Evolutionary conservation across 2,329 filamentous ascomycete species (phyloP), one percentile per base, ranked within the genome.

Genomic region (Monosporascus ibericus): DNA sequence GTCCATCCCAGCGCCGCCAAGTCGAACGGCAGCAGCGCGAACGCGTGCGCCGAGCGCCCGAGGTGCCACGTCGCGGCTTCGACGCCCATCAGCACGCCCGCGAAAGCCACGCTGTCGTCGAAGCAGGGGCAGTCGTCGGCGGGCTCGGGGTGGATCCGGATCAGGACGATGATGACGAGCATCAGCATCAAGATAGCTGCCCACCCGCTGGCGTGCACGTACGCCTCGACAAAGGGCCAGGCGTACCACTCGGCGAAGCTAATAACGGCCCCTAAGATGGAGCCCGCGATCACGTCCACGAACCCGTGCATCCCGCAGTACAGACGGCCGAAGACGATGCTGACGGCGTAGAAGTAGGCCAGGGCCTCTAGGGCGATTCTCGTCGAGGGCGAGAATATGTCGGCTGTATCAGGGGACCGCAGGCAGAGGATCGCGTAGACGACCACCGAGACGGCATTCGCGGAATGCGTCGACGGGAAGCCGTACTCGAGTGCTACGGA

Each of bases 251-350:
- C 82, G 56, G 82, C 58, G 27, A 80, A 67, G 24, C 78, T 79
- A 57, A 86, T 80, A 49, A 80, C 70, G 11, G 85, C 86, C 34
- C 94, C 94, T 52, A 96, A 78, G 15, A 84, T 62, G 51, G 87
- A 90, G 6, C 94, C 94, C 52, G 94, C 70, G 15, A 94, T 72
- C 24, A 97, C 91, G 69, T 99, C 94, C 44, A 94, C 77, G 71
- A 97, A 96, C 11, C 94, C 94, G 71, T 99, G 94, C 94, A 99
- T 99, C 55, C 94, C 94, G 66, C 94, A 99, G 74, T 99, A 97
- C 37, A 99, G 76, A 20, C 94, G 85, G 6, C 94, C 94, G 56
- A 97, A 75, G 40, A 96, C 81, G 65, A 99, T 97, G 25, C 92
- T 96, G 14, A 83, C 73, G 36, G 89, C 90, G 67, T 97, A 99